Evolutionary conservation across 2,329 filamentous ascomycete genomes (phyloP), one percentile per base, ranked within the genome.

Genomic region (Epichloe gansuensis): DNA sequence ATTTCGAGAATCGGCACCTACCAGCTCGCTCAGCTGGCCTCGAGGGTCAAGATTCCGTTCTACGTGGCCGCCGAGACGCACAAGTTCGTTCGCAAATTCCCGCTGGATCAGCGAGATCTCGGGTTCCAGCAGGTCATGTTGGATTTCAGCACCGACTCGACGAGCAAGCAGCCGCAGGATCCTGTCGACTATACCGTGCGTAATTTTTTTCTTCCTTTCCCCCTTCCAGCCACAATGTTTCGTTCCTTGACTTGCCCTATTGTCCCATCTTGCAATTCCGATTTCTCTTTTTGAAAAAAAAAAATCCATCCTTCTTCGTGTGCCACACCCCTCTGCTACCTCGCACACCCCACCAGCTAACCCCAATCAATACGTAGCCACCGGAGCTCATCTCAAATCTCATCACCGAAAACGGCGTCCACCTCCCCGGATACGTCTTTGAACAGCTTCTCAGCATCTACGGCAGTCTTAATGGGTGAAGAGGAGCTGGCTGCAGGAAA

Each of bases 11-110:
- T 97, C 70, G 91, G 91, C 50, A 83, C 80, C 2, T 91, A 88
- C 60, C 90, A 95, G 72, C 85, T 97, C 60, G 91, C 88, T 2
- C 74, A 89, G 59, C 73, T 96, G 50, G 90, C 91, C 5, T 83
- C 84, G 61, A 39, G 67, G 69, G 31, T 74, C 74, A 45, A 81
- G 83, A 41, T 83, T 88, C 86, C 86, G 0, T 88, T 97, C 60
- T 95, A 94, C 63, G 90, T 95, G 17, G 90, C 93, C 5, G 86
- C 86, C 1, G 93, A 98, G 73, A 94, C 88, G 62, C 93, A 98
- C 75, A 98, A 98, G 72, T 96, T 98, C 65, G 89, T 94, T 46
- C 80, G 90, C 61, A 77, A 93, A 52, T 93, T 91, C 62, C 88
- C 91, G 1, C 72, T 93, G 23, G 82, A 85, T 57, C 89, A 95